Evolutionary conservation across 306 rosid genomes (phyloP).

Genomic region (Fagus sylvatica): DNA sequence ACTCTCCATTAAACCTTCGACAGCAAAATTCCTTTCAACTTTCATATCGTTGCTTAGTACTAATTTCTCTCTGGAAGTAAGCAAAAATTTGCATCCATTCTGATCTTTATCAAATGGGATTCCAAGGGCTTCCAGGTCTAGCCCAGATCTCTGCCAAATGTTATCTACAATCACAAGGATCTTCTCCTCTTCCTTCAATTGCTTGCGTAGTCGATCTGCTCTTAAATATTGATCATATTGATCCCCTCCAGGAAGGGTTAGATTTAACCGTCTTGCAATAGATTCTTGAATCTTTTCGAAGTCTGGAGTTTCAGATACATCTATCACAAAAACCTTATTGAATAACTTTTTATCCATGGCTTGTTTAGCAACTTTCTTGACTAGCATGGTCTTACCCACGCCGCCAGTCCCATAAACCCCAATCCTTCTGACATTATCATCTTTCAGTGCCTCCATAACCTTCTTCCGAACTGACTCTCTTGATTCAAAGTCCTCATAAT

Average conservation of each 20-base stretch:
- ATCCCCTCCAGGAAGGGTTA: neutral
- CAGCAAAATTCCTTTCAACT: neutral
- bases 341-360: neutral
- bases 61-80: conserved; percentile 1
- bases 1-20: neutral
- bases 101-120: conserved; percentile 12
- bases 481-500: neutral
- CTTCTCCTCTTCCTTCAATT: neutral
- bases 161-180: conserved; percentile 20
- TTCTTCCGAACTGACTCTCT: neutral
- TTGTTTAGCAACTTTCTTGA: neutral
- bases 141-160: conserved; percentile 2
- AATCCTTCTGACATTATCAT: neutral
- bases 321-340: neutral
- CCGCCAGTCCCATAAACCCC: conserved; percentile 19
- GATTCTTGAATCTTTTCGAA: neutral
- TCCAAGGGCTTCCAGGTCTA: conserved; percentile 15
- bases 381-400: conserved; percentile 16
- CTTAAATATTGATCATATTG: neutral
- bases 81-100: conserved; percentile 13
- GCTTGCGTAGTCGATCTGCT: neutral
- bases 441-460: neutral
- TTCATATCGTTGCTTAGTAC: neutral
- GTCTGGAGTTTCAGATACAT: neutral
- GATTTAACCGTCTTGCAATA: neutral